Evolutionary conservation across 257 asterid genomes (phyloP), one percentile per base, ranked within the genome.

Genomic region (Ajuga chamaepitys): DNA sequence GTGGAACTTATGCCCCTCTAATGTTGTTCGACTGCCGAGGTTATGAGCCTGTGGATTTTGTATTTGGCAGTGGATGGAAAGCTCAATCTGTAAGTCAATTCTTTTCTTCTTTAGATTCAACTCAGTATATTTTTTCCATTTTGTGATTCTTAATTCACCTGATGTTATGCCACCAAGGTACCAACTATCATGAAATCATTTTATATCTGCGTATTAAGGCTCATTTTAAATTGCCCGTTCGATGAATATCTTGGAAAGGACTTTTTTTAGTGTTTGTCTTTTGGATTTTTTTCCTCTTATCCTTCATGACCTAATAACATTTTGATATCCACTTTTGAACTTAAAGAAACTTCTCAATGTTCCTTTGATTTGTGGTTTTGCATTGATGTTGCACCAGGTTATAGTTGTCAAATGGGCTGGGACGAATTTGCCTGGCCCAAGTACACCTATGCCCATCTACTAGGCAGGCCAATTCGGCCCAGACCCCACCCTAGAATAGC

Each of bases 11-110:
- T 81, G 79, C 86, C 53, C 93, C 93, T 55, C 73, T 83, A 16
- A 85, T 87, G 93, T 14, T 74, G 61, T 82, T 85, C 67, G 93
- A 85, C 70, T 85, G 87, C 81, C 81, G 95, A 74, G 92, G 95
- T 68, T 87, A 62, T 55, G 95, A 85, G 77, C 93, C 95, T 58
- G 54, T 85, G 77, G 95, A 81, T 42, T 94, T 86, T 63, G 75
- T 70, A 55, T 90, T 94, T 80, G 89, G 83, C 46, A 70, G 66
- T 24, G 89, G 92, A 18, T 94, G 99, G 99, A 77, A 79, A 77
- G 95, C 88, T 74, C 84, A 74, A 68, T 93, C 99, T 26, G 99
- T 93, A 79, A 88, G 96, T 78, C 37, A 12, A 55, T 47, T 1
- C 30, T 9, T 51, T 24, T 18, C 6, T 40, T 25, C 28, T 26